Percentiles rank a stretch among this genome's conserved stretches.
phyloP scores from a whole-genome alignment of 352 stramenopile species.

The Phytophthora idaei region DNA sequence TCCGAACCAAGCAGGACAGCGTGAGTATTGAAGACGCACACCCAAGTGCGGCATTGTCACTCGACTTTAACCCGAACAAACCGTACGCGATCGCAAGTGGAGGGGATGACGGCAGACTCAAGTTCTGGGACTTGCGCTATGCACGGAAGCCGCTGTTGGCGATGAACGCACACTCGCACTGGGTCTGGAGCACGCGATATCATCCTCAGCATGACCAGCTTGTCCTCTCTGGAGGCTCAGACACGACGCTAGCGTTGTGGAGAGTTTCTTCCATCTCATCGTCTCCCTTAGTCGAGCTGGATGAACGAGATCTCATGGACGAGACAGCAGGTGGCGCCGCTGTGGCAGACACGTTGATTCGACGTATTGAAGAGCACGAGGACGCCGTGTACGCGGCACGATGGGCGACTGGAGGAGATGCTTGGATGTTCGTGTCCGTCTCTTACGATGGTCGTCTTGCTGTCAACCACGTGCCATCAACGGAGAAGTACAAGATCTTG shows the following conservation, averaged over 20 bases:
- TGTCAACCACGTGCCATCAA: conserved; percentile 96
- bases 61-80: conserved; percentile 99
- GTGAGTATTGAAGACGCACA: conserved; percentile 69
- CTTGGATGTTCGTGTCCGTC: conserved; percentile 96
- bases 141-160: conserved; percentile 77
- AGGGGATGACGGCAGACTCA: conserved; percentile 95
- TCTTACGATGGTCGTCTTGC: conserved; percentile 96
- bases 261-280: conserved; percentile 96
- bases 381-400: conserved; percentile 93
- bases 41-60: conserved; percentile 62
- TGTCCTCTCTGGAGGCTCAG: conserved; percentile 92
- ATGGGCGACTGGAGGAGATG: conserved; percentile 93
- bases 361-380: conserved; percentile 94
- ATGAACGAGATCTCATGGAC: conserved; percentile 80
- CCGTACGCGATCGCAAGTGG: conserved; percentile 91
- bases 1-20: conserved; percentile 49
- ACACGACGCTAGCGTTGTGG: conserved; percentile 95
- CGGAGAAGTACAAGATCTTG: conserved; percentile 99
- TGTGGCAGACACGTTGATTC: conserved; percentile 76
- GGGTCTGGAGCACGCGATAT: conserved; percentile 92
- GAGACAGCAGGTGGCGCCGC: conserved; percentile 60
- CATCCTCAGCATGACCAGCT: conserved; percentile 99
- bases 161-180: conserved; percentile 94
- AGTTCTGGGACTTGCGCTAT: conserved; percentile 97
- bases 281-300: conserved; percentile 94